These are phyloP conservation scores for Moesziomyces globuligerus DNA, from an alignment of 1,284 basidiomycete genomes.

Conservation along the genomic window DNA sequence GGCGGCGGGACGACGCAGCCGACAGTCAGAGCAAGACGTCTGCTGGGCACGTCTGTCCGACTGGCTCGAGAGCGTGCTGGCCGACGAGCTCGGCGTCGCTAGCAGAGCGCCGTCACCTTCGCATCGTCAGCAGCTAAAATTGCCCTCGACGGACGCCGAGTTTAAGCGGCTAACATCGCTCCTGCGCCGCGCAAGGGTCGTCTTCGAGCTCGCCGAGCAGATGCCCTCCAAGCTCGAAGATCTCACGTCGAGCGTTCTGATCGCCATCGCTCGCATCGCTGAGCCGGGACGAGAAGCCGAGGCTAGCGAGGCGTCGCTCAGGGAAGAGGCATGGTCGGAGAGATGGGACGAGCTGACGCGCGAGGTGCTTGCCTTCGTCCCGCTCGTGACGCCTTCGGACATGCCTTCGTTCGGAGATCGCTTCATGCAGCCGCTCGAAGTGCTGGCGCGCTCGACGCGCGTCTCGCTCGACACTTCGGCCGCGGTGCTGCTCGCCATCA, in stretches of 20 bases:
- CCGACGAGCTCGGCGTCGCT: constrained; percentile 43
- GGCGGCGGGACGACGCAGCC: constrained; percentile 15
- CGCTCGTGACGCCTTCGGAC: constrained; percentile 29
- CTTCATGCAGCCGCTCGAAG: constrained; percentile 27
- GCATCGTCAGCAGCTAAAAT: constrained; percentile 14
- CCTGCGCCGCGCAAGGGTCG: constrained; percentile 17
- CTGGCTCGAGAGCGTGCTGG: constrained; percentile 48
- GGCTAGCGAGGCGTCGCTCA: constrained; percentile 1
- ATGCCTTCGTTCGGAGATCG: constrained; percentile 17
- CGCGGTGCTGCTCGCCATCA: constrained; percentile 19
- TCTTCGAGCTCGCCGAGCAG: constrained; percentile 34
- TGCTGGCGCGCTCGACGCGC: constrained; percentile 20
- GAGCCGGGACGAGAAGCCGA: not conserved
- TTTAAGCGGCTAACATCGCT: constrained; percentile 25
- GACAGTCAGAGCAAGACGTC: constrained; percentile 35
- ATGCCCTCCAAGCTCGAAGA: constrained; percentile 37
- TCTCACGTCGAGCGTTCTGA: constrained; percentile 16
- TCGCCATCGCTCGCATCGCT: constrained; percentile 24
- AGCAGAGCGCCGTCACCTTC: not conserved
- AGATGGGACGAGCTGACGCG: constrained; percentile 28
- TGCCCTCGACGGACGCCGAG: constrained; percentile 24
- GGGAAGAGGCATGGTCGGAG: constrained; percentile 23
- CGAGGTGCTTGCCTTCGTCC: constrained; percentile 39
- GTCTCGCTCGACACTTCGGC: constrained; percentile 32
- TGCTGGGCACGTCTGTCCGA: constrained; percentile 46